A percentile compares a stretch with the other conserved stretches of the same genome.
phyloP scores from a whole-genome alignment of 169 alveolate genomes.

The Babesia ovis region DNA sequence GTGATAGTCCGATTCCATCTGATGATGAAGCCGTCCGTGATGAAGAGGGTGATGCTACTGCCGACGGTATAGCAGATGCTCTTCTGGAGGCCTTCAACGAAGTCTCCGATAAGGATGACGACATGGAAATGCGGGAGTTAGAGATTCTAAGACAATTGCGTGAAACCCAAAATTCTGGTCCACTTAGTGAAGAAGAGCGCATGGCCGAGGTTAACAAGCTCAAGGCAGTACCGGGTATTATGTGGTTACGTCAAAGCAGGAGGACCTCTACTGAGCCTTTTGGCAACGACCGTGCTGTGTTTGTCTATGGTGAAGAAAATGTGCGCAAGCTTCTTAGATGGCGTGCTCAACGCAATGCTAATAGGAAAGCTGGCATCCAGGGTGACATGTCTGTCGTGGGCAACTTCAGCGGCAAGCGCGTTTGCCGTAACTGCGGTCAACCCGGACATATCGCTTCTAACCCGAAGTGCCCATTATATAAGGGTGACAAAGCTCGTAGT shows the following conservation, averaged over 20 bases:
- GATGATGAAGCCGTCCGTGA: constrained; percentile 70
- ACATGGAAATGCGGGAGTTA: constrained; percentile 72
- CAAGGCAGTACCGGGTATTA: constrained; percentile 78
- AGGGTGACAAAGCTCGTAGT: constrained; percentile 62
- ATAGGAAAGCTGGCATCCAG: constrained; percentile 39
- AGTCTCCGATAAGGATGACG: constrained; percentile 65
- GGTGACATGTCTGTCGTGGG: constrained; percentile 2
- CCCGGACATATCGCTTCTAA: constrained; percentile 86
- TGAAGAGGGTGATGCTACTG: constrained; percentile 11
- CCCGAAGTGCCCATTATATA: constrained; percentile 77
- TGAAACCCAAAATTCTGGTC: constrained; percentile 69
- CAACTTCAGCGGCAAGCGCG: constrained; percentile 59
- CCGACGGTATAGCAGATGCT: constrained; percentile 59
- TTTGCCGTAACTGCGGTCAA: constrained; percentile 85
- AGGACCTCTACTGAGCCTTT: constrained; percentile 75
- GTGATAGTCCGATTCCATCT: constrained; percentile 75
- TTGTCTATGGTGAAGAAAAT: constrained; percentile 84
- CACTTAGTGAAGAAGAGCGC: constrained; percentile 74
- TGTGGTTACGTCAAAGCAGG: constrained; percentile 83
- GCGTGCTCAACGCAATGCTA: constrained; percentile 75
- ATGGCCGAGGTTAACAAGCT: constrained; percentile 69
- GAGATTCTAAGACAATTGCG: constrained; percentile 72
- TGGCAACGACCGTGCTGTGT: constrained; percentile 79
- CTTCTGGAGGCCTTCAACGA: constrained; percentile 53
- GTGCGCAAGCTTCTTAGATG: constrained; percentile 73